Conservation (phyloP, 805 yeast genomes). For the Sugiyamaella chiloensis region DNA sequence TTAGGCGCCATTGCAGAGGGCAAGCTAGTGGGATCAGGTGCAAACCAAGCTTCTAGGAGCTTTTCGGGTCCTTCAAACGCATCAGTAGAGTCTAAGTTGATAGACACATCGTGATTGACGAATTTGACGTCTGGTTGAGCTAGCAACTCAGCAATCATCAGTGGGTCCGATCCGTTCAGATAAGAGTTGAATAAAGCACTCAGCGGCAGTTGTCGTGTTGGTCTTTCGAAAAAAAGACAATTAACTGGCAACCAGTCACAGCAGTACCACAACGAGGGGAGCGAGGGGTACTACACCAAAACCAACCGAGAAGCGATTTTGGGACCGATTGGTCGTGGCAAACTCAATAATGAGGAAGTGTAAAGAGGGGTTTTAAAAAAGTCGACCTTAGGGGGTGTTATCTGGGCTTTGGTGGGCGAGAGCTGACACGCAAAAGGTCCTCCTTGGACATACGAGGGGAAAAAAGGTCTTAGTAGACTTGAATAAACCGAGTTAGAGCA, state of each 20-base stretch:
- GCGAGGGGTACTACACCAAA: slow-evolving; percentile 6
- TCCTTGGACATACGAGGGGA: slow-evolving; percentile 36
- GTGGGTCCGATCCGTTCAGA: too few relatives aligned
- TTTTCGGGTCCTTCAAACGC: slow-evolving; percentile 99
- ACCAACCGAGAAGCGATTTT: not conserved
- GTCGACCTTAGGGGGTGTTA: slow-evolving; percentile 26
- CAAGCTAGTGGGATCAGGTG: slow-evolving; percentile 44
- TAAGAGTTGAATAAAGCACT: too few relatives aligned
- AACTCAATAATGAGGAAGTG: too few relatives aligned
- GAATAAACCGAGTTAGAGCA: slow-evolving; percentile 7
- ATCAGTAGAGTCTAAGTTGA: slow-evolving; percentile 76
- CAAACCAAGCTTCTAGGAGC: slow-evolving; percentile 85
- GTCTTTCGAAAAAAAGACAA: too few relatives aligned
- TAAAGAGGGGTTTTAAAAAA: slow-evolving; percentile 19
- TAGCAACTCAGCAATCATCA: not conserved
- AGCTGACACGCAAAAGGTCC: slow-evolving; percentile 32
- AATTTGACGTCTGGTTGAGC: slow-evolving; percentile 30
- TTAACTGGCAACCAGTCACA: not conserved
- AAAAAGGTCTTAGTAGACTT: slow-evolving; percentile 6
- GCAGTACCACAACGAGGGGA: slow-evolving; percentile 12
- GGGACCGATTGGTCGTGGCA: too few relatives aligned
- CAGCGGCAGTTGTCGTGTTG: too few relatives aligned
- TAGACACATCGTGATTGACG: slow-evolving; percentile 77
- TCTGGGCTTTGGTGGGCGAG: slow-evolving; percentile 36
- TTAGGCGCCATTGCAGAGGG: slow-evolving; percentile 37